Evolutionary conservation across 164 flowering plant species (phyloP), one percentile per base, ranked within the genome.

Genomic region (Umbellularia californica): DNA sequence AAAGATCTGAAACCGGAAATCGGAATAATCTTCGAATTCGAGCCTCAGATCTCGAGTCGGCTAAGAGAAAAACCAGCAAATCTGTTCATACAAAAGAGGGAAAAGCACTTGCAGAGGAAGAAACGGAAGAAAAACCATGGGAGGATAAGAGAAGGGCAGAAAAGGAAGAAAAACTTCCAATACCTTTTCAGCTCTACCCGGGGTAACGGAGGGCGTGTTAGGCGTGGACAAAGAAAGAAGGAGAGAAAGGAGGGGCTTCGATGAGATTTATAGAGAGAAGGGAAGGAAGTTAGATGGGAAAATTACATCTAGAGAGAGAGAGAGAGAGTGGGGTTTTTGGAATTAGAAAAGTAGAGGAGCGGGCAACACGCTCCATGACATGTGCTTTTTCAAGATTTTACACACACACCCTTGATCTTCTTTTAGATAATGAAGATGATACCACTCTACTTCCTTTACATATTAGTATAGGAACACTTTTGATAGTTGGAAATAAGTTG

Each of bases 201-300:
- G 22, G 67, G 47, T n/a, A 14, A 55, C 20, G 60, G 47, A 66
- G 63, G 47, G 63, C 27, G 35, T 30, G 35, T 2, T 27, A 27
- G 55, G 33, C 15, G 73, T 5, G 73, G 33, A 52, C 55, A 60
- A 19, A 30, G 47, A 58, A 58, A 63, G 58, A 72, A 62, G 67
- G 30, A 4, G 15, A 20, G 30, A 35, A 15, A 28, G 22, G 25
- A 11, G 3, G 74, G 25, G 22, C 2, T 22, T 63, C 19, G 50
- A 27, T 24, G 20, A 17, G 66, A 60, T 72, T 72, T 62, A 72
- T 30, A 72, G 74, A 33, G 65, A 71, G 65, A 24, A 50, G 22
- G 25, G 67, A 25, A 64, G 17, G 25, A 64, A 10, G 28, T 12
- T n/a, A 27, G 33, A 41, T 41, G 47, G 10, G 47, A 41, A 41